Base-by-base conservation (phyloP, 257 asterid genomes). In the Scutellaria barbata region DNA sequence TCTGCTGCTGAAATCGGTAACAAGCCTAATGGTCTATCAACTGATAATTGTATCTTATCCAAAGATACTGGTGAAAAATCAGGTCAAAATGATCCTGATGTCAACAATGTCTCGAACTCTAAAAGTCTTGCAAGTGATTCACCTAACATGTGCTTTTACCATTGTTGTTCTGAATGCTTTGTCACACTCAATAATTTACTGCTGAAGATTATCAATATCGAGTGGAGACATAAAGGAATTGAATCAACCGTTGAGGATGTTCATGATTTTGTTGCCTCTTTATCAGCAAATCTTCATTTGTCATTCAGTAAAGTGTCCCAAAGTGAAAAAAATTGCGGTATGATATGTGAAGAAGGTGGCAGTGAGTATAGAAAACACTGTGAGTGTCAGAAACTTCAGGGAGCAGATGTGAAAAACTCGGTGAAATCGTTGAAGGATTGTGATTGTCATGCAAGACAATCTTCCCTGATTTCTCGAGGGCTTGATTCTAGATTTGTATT, bases 111-210 rank as follows among this genome's bases (percentile, higher is more conserved):
- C 61, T 63, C 54, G 25, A 73, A 40, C 33, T 62, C 82, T 69
- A 30, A 74, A 33, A 5, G 74, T 69, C 59, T 69, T 25, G 30
- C 63, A 40, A 48, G 61, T 48, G 74, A 42, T 66, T 63, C 88
- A 43, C 63, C 55, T 30, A 68, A 75, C 41, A 69, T 52, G 43
- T 92, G 96, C 80, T 65, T 71, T 71, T 88, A 88, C 81, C 80
- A 70, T 66, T 88, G 98, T 72, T 95, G 99, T 77, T 65, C 87
- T 46, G 84, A 79, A 42, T 95, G 98, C 77, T 60, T 84, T 33
- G 64, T 50, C 78, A 87, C 84, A 71, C 97, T 95, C 55, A 83
- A 71, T 25, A 74, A 71, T 74, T 54, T 78, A 63, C 55, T 92
- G 72, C 82, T 74, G 55, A 78, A 69, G 59, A 66, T 80, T 63